Conservation (phyloP, 495 filamentous ascomycete genomes). For the Trichocladium uniseriatum region DNA sequence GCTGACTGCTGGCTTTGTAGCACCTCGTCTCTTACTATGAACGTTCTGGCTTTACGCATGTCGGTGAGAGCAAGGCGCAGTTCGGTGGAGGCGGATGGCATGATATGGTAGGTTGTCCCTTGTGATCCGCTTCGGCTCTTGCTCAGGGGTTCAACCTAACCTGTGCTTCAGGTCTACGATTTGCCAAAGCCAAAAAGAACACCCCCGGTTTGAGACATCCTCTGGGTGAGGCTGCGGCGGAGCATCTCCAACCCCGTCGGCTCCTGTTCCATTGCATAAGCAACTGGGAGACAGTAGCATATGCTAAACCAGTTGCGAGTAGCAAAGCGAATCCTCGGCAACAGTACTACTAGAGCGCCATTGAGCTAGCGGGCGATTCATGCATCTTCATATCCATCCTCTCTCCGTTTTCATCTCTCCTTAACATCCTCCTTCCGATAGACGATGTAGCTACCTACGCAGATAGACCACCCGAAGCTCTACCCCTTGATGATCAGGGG, state of each 20-base stretch:
- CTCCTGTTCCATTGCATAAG: not conserved
- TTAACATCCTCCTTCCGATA: not conserved
- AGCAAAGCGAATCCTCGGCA: too few species aligned
- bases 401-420: not conserved
- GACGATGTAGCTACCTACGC: not conserved
- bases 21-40: conserved; percentile 66
- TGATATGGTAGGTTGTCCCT: conserved; percentile 48
- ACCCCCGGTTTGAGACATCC: not conserved
- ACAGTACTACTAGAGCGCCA: too few species aligned
- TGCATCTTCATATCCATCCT: not conserved
- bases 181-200: not conserved
- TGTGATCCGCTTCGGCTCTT: not conserved
- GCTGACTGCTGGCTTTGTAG: conserved; percentile 19
- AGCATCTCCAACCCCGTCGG: too few species aligned
- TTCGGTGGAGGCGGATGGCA: conserved; percentile 78
- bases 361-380: not conserved
- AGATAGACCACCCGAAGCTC: not conserved
- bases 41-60: conserved; percentile 59
- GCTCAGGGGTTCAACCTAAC: not conserved
- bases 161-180: not conserved
- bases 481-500: too few species aligned
- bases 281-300: too few species aligned
- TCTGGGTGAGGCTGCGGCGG: too few species aligned
- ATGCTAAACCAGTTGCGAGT: too few species aligned
- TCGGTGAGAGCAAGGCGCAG: conserved; percentile 51